Base-by-base conservation (phyloP, 495 filamentous ascomycete genomes). In the Xeromyces bisporus region DNA sequence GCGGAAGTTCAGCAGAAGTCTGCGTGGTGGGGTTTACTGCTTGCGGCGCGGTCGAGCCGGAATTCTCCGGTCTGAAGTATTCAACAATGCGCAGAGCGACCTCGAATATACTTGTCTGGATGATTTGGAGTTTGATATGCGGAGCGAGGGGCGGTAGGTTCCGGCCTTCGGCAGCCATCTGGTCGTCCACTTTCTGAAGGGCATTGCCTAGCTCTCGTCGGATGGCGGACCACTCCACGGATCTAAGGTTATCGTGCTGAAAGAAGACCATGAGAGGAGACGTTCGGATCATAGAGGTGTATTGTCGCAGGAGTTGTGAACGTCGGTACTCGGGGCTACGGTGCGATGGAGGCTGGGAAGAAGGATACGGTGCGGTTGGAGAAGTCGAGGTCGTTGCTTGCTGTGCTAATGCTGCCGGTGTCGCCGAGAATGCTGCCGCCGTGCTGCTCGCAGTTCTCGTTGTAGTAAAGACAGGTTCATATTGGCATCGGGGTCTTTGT, bases 221-320 rank as follows among this genome's bases (percentile, higher is more conserved):
- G 34, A 97, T 70, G 8, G 75, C 74, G 17, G 73, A 64, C 87
- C 85, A 93, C 68, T 97, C 89, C 24, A 64, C 60, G 3, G 85
- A 73, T 31, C 76, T 79, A 31, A 97, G 62, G 53, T 94, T 96
- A 67, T 86, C 93, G 67, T 96, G 89, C 56, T 96, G 87, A 66
- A 97, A 87, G 44, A 96, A 62, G 36, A 97, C 69, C 46, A 93
- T 76, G 15, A 96, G 56, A 27, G 89, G 85, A 11, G 80, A 75
- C 23, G 85, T 85, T 26, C 80, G 83, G 37, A 97, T 72, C 37
- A 94, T 66, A 6, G 91, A 91, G 35, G 86, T 87, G 61, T 97
- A 97, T 53, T 79, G 71, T 29, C 89, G 75, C 40, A 91, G 77
- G 26, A 97, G 75, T 53, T 96, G 87, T n/a, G 87, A 76, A 60